Evolutionary conservation across 208 protist genomes (phyloP).

Genomic region (Eutreptiella sp.): DNA sequence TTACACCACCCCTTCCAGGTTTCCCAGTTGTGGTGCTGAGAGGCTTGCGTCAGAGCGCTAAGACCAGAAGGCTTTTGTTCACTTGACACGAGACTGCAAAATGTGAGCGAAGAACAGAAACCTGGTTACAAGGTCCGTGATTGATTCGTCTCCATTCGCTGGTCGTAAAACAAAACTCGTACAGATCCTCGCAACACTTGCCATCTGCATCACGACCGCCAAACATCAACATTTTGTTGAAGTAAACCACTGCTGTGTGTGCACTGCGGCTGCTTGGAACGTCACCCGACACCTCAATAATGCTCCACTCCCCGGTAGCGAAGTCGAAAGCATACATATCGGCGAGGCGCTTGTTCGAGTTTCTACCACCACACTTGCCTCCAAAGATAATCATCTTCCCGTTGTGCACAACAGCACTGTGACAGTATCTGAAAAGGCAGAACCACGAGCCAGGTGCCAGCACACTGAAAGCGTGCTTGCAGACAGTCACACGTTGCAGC

Average conservation of each 20-base stretch:
- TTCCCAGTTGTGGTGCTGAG: too few relatives aligned
- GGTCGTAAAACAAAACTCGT: constrained; percentile 68
- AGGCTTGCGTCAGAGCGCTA: too few relatives aligned
- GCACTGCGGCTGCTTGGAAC: constrained; percentile 54
- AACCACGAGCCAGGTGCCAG: too few relatives aligned
- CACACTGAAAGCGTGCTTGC: too few relatives aligned
- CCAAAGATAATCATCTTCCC: constrained; percentile 69
- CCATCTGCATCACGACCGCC: constrained; percentile 61
- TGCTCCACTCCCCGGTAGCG: constrained; percentile 39
- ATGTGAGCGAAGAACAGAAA: too few relatives aligned
- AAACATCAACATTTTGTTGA: constrained; percentile 72
- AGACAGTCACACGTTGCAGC: too few relatives aligned
- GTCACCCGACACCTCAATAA: constrained; percentile 49
- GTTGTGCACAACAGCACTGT: constrained; percentile 66
- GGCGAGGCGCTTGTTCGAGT: constrained; percentile 67
- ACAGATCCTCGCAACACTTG: constrained; percentile 72
- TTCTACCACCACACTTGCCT: constrained; percentile 74
- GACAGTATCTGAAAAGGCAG: too few relatives aligned
- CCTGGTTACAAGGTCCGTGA: too few relatives aligned
- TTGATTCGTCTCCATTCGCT: too few relatives aligned
- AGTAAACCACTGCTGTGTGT: constrained; percentile 71
- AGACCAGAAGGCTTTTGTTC: too few relatives aligned
- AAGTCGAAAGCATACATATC: constrained; percentile 57
- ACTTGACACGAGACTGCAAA: too few relatives aligned
- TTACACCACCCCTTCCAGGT: too few relatives aligned